Percentiles rank a stretch among this genome's conserved stretches.
These are phyloP conservation scores for Verticillium tricorpus DNA, from an alignment of 2,329 filamentous ascomycete species.

Conservation along the genomic window DNA sequence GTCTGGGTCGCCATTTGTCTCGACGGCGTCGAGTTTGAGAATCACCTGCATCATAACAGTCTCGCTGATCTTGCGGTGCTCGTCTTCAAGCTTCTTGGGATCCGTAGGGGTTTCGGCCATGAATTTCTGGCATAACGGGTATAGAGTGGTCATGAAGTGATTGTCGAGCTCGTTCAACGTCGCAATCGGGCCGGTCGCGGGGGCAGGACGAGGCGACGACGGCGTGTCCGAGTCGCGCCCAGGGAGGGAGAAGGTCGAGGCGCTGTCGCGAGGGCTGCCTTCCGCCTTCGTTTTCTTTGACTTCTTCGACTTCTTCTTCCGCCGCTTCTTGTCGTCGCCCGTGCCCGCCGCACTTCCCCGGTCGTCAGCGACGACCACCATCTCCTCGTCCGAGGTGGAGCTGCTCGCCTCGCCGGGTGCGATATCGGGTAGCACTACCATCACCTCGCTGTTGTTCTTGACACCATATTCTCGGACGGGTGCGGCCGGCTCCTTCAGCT, in stretches of 20 bases:
- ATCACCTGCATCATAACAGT: slow-evolving; percentile 72
- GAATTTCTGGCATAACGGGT: slow-evolving; percentile 63
- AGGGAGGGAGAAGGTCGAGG: slow-evolving; percentile 23
- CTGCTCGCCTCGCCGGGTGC: slow-evolving; percentile 31
- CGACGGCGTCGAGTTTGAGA: slow-evolving; percentile 72
- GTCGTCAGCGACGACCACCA: slow-evolving; percentile 29
- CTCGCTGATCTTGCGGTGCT: slow-evolving; percentile 72
- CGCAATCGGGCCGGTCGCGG: slow-evolving; percentile 43
- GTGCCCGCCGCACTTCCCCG: slow-evolving; percentile 15
- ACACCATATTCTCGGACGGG: slow-evolving; percentile 57
- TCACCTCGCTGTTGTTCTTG: slow-evolving; percentile 56
- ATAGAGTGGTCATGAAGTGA: slow-evolving; percentile 59
- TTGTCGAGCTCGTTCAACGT: slow-evolving; percentile 63
- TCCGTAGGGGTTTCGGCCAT: slow-evolving; percentile 59
- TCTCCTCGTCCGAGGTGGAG: slow-evolving; percentile 27
- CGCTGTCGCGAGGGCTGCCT: slow-evolving; percentile 38
- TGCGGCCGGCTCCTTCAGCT: slow-evolving; percentile 60
- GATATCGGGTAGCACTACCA: slow-evolving; percentile 40
- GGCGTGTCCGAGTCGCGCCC: slow-evolving; percentile 28
- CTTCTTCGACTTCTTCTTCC: slow-evolving; percentile 35
- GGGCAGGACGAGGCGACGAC: slow-evolving; percentile 25
- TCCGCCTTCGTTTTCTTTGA: slow-evolving; percentile 30
- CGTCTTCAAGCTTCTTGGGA: slow-evolving; percentile 63
- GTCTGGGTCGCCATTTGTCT: slow-evolving; percentile 64
- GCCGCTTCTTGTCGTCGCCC: slow-evolving; percentile 29